Percentiles rank a stretch among this genome's conserved stretches.
Evolutionary conservation across 176 grass and related monocot species (phyloP).

Genomic region (Rhipidocladum racemiflorum): DNA sequence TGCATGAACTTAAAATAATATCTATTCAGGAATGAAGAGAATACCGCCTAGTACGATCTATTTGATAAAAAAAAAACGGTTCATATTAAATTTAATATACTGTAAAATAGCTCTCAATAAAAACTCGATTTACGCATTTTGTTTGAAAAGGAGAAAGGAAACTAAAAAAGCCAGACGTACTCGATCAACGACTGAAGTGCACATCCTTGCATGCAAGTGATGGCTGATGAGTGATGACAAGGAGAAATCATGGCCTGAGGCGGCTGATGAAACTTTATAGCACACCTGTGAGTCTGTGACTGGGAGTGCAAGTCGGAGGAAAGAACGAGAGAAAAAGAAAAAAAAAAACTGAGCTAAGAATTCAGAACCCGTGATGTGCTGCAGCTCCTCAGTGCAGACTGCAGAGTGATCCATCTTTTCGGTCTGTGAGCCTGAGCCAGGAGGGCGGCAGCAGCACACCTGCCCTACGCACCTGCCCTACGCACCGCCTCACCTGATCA

Average conservation of each 20-base stretch:
- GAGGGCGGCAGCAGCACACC: not conserved
- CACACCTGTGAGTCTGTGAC: slow-evolving; percentile 16
- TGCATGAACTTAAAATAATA: too few relatives aligned
- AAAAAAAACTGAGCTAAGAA: not conserved
- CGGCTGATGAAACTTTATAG: not conserved
- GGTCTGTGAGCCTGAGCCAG: not conserved
- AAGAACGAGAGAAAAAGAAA: too few relatives aligned
- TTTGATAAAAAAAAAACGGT: too few relatives aligned
- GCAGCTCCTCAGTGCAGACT: not conserved
- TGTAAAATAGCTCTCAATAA: not conserved
- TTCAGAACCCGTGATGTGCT: slow-evolving; percentile 9
- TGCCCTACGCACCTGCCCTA: slow-evolving; percentile 17
- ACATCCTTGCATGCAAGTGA: slow-evolving; percentile 20
- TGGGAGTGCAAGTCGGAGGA: not conserved
- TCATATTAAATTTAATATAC: too few relatives aligned
- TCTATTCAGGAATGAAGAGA: too few relatives aligned
- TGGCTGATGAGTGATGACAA: not conserved
- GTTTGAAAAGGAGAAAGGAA: not conserved
- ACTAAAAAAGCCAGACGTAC: not conserved
- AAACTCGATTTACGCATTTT: not conserved
- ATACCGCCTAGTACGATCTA: too few relatives aligned
- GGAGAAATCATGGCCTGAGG: slow-evolving; percentile 1
- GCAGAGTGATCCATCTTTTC: not conserved
- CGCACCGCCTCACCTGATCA: not conserved
- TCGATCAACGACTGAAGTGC: slow-evolving; percentile 5